These are phyloP conservation scores for Nematodospora valgi DNA, from an alignment of 805 yeast species.

Conservation along the genomic window DNA sequence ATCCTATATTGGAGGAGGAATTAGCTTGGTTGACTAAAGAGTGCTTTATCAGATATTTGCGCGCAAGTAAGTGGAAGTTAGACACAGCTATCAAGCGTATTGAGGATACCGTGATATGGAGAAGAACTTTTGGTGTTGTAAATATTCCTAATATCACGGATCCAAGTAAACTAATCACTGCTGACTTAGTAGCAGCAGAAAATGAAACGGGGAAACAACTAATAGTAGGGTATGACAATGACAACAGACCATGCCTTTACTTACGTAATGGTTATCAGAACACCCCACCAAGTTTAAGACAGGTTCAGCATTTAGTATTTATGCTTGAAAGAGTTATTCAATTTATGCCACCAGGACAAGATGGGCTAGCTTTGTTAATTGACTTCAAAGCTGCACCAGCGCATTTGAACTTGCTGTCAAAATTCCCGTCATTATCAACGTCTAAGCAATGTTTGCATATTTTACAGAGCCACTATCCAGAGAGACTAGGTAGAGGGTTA, in stretches of 20 bases:
- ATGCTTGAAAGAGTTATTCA: constrained; percentile 54
- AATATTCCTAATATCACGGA: constrained; percentile 25
- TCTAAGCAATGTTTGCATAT: constrained; percentile 50
- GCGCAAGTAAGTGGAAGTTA: constrained; percentile 51
- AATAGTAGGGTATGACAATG: constrained; percentile 53
- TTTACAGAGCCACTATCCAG: constrained; percentile 58
- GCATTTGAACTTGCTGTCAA: constrained; percentile 34
- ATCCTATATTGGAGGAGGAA: constrained; percentile 29
- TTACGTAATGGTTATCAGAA: constrained; percentile 55
- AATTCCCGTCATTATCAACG: constrained; percentile 47
- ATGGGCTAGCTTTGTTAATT: constrained; percentile 50
- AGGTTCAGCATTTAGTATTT: constrained; percentile 54
- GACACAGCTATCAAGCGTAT: constrained; percentile 43
- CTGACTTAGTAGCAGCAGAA: constrained; percentile 44
- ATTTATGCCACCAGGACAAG: constrained; percentile 58
- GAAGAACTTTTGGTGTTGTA: constrained; percentile 50
- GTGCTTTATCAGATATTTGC: constrained; percentile 48
- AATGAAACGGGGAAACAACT: constrained; percentile 53
- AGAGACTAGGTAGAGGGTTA: constrained; percentile 51
- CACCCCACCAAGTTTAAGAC: constrained; percentile 48
- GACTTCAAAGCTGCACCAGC: constrained; percentile 50
- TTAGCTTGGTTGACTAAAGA: constrained; percentile 49
- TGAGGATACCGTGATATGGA: constrained; percentile 49
- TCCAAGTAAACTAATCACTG: constrained; percentile 28
- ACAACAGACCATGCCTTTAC: constrained; percentile 51